phyloP scores from a whole-genome alignment of 176 grass and related monocot species.

The Triticum timopheevii region DNA sequence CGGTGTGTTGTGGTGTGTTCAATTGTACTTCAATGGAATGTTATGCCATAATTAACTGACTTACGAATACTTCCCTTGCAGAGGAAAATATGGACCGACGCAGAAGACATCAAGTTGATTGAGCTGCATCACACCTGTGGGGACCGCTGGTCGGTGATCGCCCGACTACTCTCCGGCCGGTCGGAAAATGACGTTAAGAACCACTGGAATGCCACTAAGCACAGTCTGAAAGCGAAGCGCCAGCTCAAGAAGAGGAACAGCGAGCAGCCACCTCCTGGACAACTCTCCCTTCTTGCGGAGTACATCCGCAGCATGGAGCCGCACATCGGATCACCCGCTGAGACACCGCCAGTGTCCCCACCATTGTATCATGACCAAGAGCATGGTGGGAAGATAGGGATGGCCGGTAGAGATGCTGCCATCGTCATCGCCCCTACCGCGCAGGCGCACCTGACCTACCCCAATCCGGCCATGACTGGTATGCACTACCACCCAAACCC shows the following conservation, averaged over 20 bases:
- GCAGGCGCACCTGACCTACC: neutral
- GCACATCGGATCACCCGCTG: neutral
- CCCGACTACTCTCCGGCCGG: neutral
- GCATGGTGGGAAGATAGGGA: neutral
- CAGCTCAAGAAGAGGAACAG: neutral
- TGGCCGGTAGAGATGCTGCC: neutral
- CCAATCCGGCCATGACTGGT: neutral
- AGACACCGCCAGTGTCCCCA: too few relatives aligned
- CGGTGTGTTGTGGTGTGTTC: neutral
- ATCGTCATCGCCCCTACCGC: neutral
- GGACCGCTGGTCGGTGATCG: constrained; percentile 7
- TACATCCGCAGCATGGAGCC: neutral
- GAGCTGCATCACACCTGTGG: neutral
- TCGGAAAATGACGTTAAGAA: constrained; percentile 36
- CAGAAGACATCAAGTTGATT: constrained; percentile 7
- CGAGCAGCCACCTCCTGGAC: neutral
- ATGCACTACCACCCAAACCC: neutral
- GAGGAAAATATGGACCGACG: neutral
- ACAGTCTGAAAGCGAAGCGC: neutral
- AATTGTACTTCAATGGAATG: neutral
- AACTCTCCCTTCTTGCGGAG: neutral
- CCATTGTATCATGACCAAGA: neutral
- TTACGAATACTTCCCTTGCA: neutral
- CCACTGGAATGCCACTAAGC: constrained; percentile 37
- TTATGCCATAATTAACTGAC: neutral